Percentiles rank a stretch among this genome's conserved stretches.
phyloP scores from a whole-genome alignment of 78 protist genomes.

The Cavenderia fasciculata region DNA sequence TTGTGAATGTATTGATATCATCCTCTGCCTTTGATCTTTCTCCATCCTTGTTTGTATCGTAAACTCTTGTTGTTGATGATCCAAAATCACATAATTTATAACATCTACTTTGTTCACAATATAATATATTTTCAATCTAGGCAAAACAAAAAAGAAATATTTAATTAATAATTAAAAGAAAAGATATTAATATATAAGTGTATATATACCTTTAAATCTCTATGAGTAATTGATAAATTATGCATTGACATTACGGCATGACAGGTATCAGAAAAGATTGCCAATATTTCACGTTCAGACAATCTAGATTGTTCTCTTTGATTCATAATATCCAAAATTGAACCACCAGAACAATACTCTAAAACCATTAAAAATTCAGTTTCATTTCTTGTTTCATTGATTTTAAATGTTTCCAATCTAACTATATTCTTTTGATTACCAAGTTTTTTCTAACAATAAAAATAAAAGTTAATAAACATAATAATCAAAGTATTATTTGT shows the following conservation, averaged over 20 bases:
- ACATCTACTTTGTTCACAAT: conserved; percentile 16
- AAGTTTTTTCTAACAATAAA: conserved; percentile 26
- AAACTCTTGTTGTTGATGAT: conserved; percentile 30
- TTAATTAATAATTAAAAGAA: not conserved
- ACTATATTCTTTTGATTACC: conserved; percentile 52
- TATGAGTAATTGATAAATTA: conserved; percentile 76
- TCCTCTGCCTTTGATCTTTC: conserved; percentile 72
- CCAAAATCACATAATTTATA: conserved; percentile 87
- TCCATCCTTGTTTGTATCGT: conserved; percentile 2
- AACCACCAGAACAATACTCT: conserved; percentile 80
- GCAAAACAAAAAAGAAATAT: not conserved
- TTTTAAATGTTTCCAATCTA: conserved; percentile 25
- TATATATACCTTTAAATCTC: conserved; percentile 85
- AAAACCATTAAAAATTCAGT: conserved; percentile 67
- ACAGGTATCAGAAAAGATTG: conserved; percentile 55
- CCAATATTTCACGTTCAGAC: conserved; percentile 56
- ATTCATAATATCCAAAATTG: conserved; percentile 79
- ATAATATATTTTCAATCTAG: conserved; percentile 65
- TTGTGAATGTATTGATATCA: conserved; percentile 76
- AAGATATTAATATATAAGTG: conserved; percentile 4
- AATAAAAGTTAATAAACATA: not conserved
- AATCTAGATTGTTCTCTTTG: conserved; percentile 25
- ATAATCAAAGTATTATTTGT: too few species aligned
- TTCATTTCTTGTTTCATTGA: conserved; percentile 33
- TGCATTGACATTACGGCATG: conserved; percentile 71